Conservation (phyloP, 2,329 filamentous ascomycete genomes). For the Tolypocladium paradoxum region DNA sequence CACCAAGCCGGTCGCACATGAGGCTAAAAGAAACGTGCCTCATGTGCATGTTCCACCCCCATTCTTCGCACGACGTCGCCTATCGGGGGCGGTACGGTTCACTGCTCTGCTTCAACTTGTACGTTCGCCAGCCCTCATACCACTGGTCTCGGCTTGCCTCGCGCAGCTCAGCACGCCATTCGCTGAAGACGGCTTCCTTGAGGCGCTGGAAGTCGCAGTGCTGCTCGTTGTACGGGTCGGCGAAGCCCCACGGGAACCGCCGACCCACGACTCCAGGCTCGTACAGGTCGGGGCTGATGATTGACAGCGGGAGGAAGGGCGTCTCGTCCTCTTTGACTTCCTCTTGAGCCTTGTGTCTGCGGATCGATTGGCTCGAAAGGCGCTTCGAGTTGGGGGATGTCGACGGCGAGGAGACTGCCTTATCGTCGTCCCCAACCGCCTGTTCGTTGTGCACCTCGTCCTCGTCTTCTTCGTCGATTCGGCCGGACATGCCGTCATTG, state of each 20-base stretch:
- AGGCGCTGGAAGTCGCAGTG: conserved; percentile 92
- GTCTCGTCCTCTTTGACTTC: conserved; percentile 39
- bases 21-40: not conserved
- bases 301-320: conserved; percentile 77
- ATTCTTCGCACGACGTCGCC: conserved; percentile 3
- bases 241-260: conserved; percentile 93
- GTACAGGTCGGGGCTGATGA: conserved; percentile 89
- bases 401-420: conserved; percentile 18
- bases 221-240: conserved; percentile 78
- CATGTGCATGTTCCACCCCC: not conserved
- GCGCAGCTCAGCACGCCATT: conserved; percentile 85
- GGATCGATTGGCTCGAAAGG: conserved; percentile 34
- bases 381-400: conserved; percentile 31
- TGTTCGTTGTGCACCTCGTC: conserved; percentile 37
- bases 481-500: conserved; percentile 47
- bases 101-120: conserved; percentile 47
- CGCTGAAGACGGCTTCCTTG: conserved; percentile 83
- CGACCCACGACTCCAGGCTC: conserved; percentile 71
- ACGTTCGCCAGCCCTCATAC: conserved; percentile 93
- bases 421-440: conserved; percentile 16
- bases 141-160: conserved; percentile 84
- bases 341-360: conserved; percentile 34
- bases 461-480: conserved; percentile 48
- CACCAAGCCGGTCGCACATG: not conserved
- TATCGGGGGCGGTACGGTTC: conserved; percentile 25